Evolutionary conservation across 352 stramenopile genomes (phyloP).

Genomic region (Pilasporangium apinafurcum): DNA sequence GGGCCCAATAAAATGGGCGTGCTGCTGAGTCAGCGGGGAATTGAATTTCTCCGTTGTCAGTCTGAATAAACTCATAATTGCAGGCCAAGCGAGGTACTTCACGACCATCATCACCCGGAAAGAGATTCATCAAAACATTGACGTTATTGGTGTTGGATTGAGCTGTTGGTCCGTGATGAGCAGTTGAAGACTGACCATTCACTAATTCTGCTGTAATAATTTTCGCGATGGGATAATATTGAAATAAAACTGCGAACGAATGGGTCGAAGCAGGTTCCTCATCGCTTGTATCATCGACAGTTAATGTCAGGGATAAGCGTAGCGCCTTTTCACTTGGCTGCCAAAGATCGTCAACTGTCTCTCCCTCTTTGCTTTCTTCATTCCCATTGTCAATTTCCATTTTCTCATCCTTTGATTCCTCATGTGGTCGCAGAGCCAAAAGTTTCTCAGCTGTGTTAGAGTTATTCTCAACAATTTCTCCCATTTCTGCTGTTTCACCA

Average conservation of each 20-base stretch:
- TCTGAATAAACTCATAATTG: conserved; percentile 40
- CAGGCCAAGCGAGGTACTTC: conserved; percentile 27
- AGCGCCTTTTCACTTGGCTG: conserved; percentile 45
- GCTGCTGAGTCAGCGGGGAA: conserved; percentile 30
- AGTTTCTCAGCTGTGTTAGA: conserved; percentile 36
- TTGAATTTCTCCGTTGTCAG: conserved; percentile 21
- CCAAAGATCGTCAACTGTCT: conserved; percentile 29
- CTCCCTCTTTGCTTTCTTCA: not conserved
- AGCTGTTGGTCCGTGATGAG: too few species aligned
- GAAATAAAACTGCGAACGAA: conserved; percentile 52
- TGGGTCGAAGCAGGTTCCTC: conserved; percentile 11
- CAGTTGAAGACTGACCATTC: conserved; percentile 3
- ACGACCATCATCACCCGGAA: conserved; percentile 51
- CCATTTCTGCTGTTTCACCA: conserved; percentile 14
- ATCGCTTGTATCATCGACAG: conserved; percentile 26
- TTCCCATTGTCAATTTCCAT: conserved; percentile 10
- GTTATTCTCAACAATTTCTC: conserved; percentile 33
- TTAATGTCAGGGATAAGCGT: conserved; percentile 31
- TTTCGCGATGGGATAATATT: conserved; percentile 47
- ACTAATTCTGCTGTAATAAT: conserved; percentile 53
- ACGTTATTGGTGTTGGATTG: conserved; percentile 4
- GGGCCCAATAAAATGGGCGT: conserved; percentile 65
- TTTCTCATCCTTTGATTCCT: conserved; percentile 4
- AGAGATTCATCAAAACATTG: conserved; percentile 49
- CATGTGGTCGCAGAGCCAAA: conserved; percentile 32